Percentiles rank a stretch among this genome's conserved stretches.
These are phyloP conservation scores for Tricladium varicosporioides DNA, from an alignment of 2,329 filamentous ascomycete species.

Conservation along the genomic window DNA sequence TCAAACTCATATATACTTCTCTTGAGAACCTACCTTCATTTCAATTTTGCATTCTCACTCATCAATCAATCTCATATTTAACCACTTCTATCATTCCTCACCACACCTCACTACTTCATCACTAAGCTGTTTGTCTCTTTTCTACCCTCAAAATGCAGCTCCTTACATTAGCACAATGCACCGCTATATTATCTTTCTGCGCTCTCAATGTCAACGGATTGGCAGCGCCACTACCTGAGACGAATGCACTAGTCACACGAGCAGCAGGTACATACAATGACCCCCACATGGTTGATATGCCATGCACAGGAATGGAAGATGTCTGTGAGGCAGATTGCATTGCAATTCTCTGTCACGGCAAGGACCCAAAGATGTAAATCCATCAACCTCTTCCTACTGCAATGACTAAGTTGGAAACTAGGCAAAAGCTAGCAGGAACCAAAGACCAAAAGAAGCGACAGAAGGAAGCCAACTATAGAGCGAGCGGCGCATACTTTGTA, in stretches of 20 bases:
- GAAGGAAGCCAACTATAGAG: conserved; percentile 1
- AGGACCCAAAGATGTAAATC: neutral
- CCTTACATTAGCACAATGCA: neutral
- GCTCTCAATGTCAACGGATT: neutral
- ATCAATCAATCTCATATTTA: too few species aligned
- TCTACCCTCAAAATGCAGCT: neutral
- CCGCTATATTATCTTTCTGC: neutral
- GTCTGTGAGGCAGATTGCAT: conserved; percentile 3
- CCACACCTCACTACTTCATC: too few species aligned
- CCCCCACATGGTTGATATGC: neutral
- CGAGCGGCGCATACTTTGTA: neutral
- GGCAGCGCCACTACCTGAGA: neutral
- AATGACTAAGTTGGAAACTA: neutral
- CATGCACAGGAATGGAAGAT: neutral
- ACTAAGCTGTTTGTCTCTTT: neutral
- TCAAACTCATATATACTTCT: too few species aligned
- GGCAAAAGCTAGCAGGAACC: conserved; percentile 1
- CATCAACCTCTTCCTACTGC: neutral
- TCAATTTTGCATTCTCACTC: too few species aligned
- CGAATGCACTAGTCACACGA: neutral
- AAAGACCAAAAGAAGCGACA: neutral
- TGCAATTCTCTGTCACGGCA: conserved; percentile 1
- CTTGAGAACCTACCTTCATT: too few species aligned
- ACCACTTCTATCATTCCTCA: too few species aligned
- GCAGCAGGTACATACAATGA: neutral